Conservation (phyloP, 768 basidiomycete species). For the Calocybe cyanea region DNA sequence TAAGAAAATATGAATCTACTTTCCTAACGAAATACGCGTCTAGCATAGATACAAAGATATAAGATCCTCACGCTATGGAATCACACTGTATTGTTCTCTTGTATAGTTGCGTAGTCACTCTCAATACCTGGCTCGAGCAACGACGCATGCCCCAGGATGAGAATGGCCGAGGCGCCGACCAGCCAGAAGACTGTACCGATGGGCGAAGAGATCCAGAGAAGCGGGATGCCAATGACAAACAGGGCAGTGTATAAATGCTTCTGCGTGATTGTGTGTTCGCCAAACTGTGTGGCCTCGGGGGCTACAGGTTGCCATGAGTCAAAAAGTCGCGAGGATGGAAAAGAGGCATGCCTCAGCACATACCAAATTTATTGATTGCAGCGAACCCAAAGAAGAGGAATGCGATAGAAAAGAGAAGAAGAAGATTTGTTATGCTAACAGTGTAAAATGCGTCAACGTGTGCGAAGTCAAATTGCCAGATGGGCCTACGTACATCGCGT, state of each 20-base stretch:
- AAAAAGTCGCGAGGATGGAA: background rate
- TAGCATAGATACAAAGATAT: constrained; percentile 1
- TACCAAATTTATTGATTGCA: constrained; percentile 87
- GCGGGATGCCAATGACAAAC: constrained; percentile 88
- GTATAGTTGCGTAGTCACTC: constrained; percentile 83
- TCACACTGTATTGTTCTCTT: constrained; percentile 54
- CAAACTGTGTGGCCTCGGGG: constrained; percentile 81
- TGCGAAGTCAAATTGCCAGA: background rate
- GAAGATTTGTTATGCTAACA: constrained; percentile 72
- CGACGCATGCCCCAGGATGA: constrained; percentile 84
- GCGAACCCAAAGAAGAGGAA: constrained; percentile 93
- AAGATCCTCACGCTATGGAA: background rate
- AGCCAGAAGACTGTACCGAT: constrained; percentile 91
- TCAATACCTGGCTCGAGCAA: constrained; percentile 94
- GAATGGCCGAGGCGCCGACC: constrained; percentile 78
- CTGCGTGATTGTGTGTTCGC: constrained; percentile 80
- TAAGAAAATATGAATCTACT: background rate
- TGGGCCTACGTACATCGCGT: constrained; percentile 62
- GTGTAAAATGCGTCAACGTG: background rate
- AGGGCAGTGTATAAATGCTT: constrained; percentile 84
- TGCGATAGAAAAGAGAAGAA: constrained; percentile 74
- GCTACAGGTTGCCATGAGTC: constrained; percentile 46
- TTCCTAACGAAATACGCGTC: background rate
- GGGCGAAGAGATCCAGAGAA: constrained; percentile 77
- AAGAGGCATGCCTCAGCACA: too few relatives aligned